Base-by-base conservation (phyloP, 192 early-diverging fungal species). In the Dissophora globulifera region DNA sequence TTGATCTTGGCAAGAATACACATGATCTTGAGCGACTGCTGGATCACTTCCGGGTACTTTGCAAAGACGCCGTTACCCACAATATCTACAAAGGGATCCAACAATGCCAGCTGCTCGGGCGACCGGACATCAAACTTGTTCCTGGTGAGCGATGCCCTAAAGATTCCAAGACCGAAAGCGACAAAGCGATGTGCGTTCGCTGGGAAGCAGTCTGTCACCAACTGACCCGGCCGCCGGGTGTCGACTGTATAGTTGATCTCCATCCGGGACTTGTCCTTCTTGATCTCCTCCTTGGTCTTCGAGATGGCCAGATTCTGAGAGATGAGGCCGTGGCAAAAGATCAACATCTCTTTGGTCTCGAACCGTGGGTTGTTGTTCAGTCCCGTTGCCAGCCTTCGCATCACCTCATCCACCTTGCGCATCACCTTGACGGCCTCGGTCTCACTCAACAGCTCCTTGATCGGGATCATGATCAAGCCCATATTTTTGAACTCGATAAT, bases 131-230 rank as follows among this genome's bases (percentile, higher is more conserved):
- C 83, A 50, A 87, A 85, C 54, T 83, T 83, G 69, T 84, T 83
- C 47, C 78, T 83, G 41, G 82, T 78, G 31, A 99, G 69, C 0
- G 88, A 87, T 0, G 87, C 81, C 26, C 93, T 82, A 53, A 99
- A 83, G 12, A 98, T 81, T n/a, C 85, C 84, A 20, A 99, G 71
- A 0, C 97, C 97, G 86, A 99, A 99, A 51, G 93, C 87, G 45
- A 97, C 91, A 81, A 99, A 98, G 9, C 92, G 81, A 62, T 96
- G 90, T 7, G 92, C 93, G 55, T 99, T 98, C 6, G 87, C 87
- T 29, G 89, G 84, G 71, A 93, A 92, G 56, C 93, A 92, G 54
- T 93, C 92, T n/a, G 88, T 76, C 43, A 90, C 78, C 11, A 63
- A 5, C 22, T 62, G 64, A 5, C 83, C 78, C 29, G 89, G 85